phyloP scores from a whole-genome alignment of 768 basidiomycete genomes.

The Collybiopsis luxurians region DNA sequence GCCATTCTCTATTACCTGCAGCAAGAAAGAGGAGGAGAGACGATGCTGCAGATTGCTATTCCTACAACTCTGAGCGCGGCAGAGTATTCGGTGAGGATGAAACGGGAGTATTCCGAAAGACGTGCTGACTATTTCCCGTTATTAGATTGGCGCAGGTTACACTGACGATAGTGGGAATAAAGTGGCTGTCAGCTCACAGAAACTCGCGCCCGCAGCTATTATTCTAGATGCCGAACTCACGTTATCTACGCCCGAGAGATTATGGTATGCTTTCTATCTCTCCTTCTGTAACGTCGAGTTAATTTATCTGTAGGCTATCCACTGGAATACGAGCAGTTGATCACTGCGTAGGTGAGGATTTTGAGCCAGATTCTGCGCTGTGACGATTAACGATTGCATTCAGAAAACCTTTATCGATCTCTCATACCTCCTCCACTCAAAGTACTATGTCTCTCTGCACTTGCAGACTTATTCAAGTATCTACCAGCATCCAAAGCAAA shows the following conservation, averaged over 20 bases:
- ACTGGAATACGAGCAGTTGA: constrained; percentile 79
- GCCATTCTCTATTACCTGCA: constrained; percentile 65
- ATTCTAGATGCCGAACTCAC: constrained; percentile 79
- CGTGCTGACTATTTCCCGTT: neutral
- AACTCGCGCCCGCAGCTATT: constrained; percentile 67
- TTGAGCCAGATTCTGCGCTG: neutral
- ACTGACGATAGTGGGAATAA: constrained; percentile 71
- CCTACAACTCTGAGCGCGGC: constrained; percentile 82
- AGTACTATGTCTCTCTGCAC: constrained; percentile 59
- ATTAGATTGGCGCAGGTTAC: constrained; percentile 64
- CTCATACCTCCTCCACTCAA: constrained; percentile 56
- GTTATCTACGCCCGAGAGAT: constrained; percentile 65
- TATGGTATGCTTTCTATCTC: constrained; percentile 49
- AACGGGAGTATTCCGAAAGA: neutral
- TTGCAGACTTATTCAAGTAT: constrained; percentile 73
- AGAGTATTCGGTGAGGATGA: constrained; percentile 57
- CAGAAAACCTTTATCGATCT: constrained; percentile 65
- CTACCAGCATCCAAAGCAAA: constrained; percentile 63
- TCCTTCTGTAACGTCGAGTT: constrained; percentile 4
- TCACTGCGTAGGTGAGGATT: constrained; percentile 63
- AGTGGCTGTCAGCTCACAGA: constrained; percentile 49
- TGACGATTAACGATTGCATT: neutral
- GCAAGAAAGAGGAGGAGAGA: constrained; percentile 49
- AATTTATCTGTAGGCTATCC: constrained; percentile 53
- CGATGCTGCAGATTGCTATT: constrained; percentile 68